phyloP scores from a whole-genome alignment of 179 eudicot species.

The Camellia oleifera region DNA sequence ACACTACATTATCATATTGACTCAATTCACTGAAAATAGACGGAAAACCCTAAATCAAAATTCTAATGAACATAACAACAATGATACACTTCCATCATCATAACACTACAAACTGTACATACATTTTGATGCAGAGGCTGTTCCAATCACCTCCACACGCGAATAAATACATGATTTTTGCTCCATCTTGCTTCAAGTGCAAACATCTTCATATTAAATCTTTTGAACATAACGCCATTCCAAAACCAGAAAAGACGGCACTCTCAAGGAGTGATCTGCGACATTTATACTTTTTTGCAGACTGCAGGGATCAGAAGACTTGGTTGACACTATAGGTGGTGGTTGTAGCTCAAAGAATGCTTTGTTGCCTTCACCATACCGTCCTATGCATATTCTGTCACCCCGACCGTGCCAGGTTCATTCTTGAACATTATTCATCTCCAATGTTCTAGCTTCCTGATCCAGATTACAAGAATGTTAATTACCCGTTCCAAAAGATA shows the following conservation, averaged over 20 bases:
- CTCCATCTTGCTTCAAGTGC: neutral
- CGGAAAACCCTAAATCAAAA: neutral
- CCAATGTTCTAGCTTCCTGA: conserved; percentile 87
- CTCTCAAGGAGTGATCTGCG: neutral
- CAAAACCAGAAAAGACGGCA: neutral
- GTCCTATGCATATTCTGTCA: conserved; percentile 81
- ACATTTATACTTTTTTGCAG: conserved; percentile 11
- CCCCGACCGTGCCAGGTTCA: conserved; percentile 88
- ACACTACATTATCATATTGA: neutral
- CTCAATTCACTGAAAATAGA: neutral
- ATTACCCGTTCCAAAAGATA: neutral
- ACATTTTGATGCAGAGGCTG: neutral
- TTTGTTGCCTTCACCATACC: conserved; percentile 48
- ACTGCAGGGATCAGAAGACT: conserved; percentile 26
- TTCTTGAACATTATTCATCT: conserved; percentile 92
- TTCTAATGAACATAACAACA: neutral
- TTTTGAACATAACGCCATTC: neutral
- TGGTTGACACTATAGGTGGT: conserved; percentile 45
- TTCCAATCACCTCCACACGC: conserved; percentile 6
- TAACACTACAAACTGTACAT: neutral
- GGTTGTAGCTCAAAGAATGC: conserved; percentile 53
- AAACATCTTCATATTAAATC: neutral
- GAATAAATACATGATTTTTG: neutral
- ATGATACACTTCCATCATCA: neutral
- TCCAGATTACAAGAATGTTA: conserved; percentile 14